Evolutionary conservation across 805 yeast genomes (phyloP).

Genomic region (Cyberlindnera maritima): DNA sequence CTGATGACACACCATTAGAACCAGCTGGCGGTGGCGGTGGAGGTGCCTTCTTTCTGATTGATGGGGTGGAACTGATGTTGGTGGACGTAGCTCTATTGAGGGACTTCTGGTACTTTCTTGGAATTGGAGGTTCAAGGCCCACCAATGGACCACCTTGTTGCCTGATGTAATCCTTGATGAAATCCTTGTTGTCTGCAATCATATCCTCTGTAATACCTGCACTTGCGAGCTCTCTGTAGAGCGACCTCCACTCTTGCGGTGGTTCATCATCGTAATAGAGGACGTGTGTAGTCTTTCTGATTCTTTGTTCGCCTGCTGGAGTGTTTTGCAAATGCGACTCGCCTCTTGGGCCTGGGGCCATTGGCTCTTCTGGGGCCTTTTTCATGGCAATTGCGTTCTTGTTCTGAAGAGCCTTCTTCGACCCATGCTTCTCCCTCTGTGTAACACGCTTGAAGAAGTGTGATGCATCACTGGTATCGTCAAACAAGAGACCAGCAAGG

Average conservation of each 20-base stretch:
- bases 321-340: slow-evolving; percentile 25
- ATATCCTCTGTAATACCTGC: slow-evolving; percentile 84
- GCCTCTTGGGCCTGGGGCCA: slow-evolving; percentile 30
- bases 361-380: slow-evolving; percentile 39
- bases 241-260: slow-evolving; percentile 79
- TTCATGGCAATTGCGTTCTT: slow-evolving; percentile 84
- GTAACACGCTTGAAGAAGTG: slow-evolving; percentile 79
- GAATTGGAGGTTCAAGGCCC: slow-evolving; percentile 83
- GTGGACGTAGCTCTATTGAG: slow-evolving; percentile 26
- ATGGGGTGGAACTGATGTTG: slow-evolving; percentile 29
- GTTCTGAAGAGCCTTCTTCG: slow-evolving; percentile 81
- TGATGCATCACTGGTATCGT: slow-evolving; percentile 83
- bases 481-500: slow-evolving; percentile 81
- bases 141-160: slow-evolving; percentile 77
- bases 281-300: slow-evolving; percentile 54
- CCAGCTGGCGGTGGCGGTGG: slow-evolving; percentile 40
- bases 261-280: slow-evolving; percentile 76
- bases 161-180: slow-evolving; percentile 73
- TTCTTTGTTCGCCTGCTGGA: slow-evolving; percentile 45
- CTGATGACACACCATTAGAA: slow-evolving; percentile 6
- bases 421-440: slow-evolving; percentile 75
- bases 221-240: slow-evolving; percentile 67
- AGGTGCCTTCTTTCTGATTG: slow-evolving; percentile 36
- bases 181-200: slow-evolving; percentile 83
- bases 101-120: slow-evolving; percentile 47